Percentiles rank a stretch among this genome's conserved stretches.
Conservation (phyloP, 495 filamentous ascomycete genomes). For the Collariella sp. region DNA sequence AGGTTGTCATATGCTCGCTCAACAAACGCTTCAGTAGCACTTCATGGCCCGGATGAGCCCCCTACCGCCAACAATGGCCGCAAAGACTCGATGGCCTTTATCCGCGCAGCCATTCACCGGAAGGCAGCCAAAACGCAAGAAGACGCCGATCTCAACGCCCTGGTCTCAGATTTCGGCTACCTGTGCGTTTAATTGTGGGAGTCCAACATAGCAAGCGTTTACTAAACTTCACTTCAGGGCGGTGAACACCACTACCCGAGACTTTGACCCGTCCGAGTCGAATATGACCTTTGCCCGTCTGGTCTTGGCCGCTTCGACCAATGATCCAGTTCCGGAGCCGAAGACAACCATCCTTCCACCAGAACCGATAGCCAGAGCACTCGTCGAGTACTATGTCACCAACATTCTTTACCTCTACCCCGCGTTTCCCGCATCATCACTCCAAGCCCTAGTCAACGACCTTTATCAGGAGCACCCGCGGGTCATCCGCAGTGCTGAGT, state of each 20-base stretch:
- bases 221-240: constrained; percentile 44
- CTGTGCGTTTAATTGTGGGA: constrained; percentile 40
- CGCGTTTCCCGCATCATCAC: constrained; percentile 62
- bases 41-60: constrained; percentile 38
- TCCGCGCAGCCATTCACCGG: constrained; percentile 50
- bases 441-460: constrained; percentile 68
- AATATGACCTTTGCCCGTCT: constrained; percentile 82
- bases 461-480: constrained; percentile 59
- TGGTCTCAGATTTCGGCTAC: constrained; percentile 76
- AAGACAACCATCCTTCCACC: constrained; percentile 53
- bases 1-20: constrained; percentile 53
- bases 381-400: constrained; percentile 75
- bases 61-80: constrained; percentile 38
- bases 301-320: constrained; percentile 62
- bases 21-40: constrained; percentile 46
- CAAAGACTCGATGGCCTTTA: constrained; percentile 51
- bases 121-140: constrained; percentile 53
- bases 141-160: constrained; percentile 66
- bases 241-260: constrained; percentile 83
- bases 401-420: constrained; percentile 73
- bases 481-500: constrained; percentile 60
- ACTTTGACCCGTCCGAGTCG: constrained; percentile 78
- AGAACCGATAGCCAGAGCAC: constrained; percentile 50
- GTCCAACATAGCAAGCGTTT: neutral
- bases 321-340: constrained; percentile 52